These are phyloP conservation scores for Paraphoma sp. DNA, from an alignment of 2,329 filamentous ascomycete species.

Conservation along the genomic window DNA sequence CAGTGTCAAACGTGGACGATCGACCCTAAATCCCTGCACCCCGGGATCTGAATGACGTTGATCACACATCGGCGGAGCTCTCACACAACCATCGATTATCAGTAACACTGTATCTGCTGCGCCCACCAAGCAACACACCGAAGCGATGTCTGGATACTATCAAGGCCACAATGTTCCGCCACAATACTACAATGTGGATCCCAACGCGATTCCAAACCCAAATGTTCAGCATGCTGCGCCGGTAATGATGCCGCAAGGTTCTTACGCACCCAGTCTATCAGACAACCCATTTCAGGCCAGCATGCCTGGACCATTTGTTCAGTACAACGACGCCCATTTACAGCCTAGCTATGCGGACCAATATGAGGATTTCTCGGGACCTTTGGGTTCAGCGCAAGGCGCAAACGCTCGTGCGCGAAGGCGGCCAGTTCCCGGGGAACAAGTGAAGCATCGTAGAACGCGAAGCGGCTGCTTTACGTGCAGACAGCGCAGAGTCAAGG, in stretches of 20 bases:
- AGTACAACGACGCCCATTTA: constrained; percentile 38
- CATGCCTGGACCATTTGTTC: constrained; percentile 38
- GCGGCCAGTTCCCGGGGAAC: constrained; percentile 58
- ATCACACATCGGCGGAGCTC: constrained; percentile 34
- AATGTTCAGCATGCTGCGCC: constrained; percentile 33
- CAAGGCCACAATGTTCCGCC: constrained; percentile 41
- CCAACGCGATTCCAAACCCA: constrained; percentile 30
- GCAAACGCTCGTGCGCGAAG: constrained; percentile 37
- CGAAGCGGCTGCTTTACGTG: constrained; percentile 95
- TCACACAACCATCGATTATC: constrained; percentile 31
- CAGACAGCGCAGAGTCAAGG: constrained; percentile 83
- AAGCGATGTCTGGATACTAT: constrained; percentile 49
- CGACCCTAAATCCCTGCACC: constrained; percentile 42
- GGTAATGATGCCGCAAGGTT: constrained; percentile 38
- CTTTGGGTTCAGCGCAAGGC: constrained; percentile 34
- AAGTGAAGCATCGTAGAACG: constrained; percentile 91
- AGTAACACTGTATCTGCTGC: constrained; percentile 21
- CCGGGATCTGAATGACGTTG: constrained; percentile 47
- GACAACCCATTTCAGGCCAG: constrained; percentile 42
- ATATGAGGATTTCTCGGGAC: constrained; percentile 42
- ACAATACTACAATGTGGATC: constrained; percentile 45
- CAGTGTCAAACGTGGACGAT: constrained; percentile 41
- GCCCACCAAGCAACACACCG: constrained; percentile 15
- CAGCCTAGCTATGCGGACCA: constrained; percentile 43
- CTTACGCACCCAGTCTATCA: constrained; percentile 33